phyloP scores from a whole-genome alignment of 2,329 filamentous ascomycete species.

The Geosmithia morbida region DNA sequence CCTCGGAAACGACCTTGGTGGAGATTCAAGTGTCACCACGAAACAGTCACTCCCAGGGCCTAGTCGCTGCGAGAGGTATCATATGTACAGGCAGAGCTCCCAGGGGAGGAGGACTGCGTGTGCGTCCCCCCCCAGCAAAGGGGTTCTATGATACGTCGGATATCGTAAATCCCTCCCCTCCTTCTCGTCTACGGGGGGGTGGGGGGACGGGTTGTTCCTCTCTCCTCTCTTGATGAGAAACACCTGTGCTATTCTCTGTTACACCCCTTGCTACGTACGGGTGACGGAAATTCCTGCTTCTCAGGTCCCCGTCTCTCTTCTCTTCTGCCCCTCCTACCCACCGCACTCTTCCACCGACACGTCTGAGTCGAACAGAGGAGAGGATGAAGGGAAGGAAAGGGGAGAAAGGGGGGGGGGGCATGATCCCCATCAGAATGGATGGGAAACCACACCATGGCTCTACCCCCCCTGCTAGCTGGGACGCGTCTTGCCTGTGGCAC shows the following conservation, averaged over 20 bases:
- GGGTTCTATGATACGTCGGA: not conserved
- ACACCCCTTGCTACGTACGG: too few relatives aligned
- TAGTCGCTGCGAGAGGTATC: too few relatives aligned
- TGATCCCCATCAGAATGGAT: not conserved
- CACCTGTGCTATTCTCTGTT: too few relatives aligned
- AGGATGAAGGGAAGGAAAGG: too few relatives aligned
- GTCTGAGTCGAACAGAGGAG: not conserved
- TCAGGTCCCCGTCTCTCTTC: too few relatives aligned
- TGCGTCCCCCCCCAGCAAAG: not conserved
- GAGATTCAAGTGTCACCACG: not conserved
- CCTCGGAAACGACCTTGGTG: not conserved
- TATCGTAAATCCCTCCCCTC: not conserved
- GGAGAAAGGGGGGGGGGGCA: too few relatives aligned
- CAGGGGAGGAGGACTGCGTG: not conserved
- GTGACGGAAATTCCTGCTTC: too few relatives aligned
- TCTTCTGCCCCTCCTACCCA: not conserved
- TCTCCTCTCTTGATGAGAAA: too few relatives aligned
- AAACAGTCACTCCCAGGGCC: too few relatives aligned
- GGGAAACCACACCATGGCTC: not conserved
- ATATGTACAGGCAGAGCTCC: too few relatives aligned
- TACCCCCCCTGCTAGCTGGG: not conserved
- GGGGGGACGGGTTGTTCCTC: too few relatives aligned
- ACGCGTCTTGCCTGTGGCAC: not conserved
- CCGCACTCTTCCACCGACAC: not conserved
- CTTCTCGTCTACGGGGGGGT: too few relatives aligned